phyloP scores from a whole-genome alignment of 108 stramenopile species.

The Nitzschia sp. region DNA sequence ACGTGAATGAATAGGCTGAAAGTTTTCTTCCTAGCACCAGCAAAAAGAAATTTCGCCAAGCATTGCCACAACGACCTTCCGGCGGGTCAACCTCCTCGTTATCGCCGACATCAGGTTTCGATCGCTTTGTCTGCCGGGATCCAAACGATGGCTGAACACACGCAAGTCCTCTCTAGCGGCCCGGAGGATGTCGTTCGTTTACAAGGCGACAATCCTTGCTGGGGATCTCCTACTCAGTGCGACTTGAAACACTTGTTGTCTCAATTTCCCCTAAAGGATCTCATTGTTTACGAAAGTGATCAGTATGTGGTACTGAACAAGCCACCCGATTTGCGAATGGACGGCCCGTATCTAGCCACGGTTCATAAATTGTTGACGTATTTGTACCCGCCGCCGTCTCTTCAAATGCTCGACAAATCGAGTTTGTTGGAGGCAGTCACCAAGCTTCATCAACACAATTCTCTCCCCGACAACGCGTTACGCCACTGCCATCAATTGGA shows the following conservation, averaged over 20 bases:
- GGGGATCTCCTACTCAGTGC: slow-evolving; percentile 62
- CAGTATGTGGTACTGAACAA: slow-evolving; percentile 81
- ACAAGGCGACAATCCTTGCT: slow-evolving; percentile 67
- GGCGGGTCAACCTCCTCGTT: no score
- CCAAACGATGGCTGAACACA: no score
- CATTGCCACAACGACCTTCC: no score
- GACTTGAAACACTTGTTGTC: slow-evolving; percentile 55
- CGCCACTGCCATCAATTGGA: slow-evolving; percentile 90
- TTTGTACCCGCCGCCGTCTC: slow-evolving; percentile 73
- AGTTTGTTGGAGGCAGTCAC: slow-evolving; percentile 38
- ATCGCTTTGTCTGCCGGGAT: no score
- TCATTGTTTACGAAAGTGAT: slow-evolving; percentile 58
- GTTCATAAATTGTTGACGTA: slow-evolving; percentile 80
- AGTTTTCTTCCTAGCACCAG: no score
- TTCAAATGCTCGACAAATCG: slow-evolving; percentile 18
- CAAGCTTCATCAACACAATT: slow-evolving; percentile 42
- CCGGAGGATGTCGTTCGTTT: no score
- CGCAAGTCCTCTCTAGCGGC: no score
- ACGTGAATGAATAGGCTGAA: no score
- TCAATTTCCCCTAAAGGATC: slow-evolving; percentile 23
- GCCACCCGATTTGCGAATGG: slow-evolving; percentile 89
- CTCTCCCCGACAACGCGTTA: slow-evolving; percentile 67
- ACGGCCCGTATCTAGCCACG: slow-evolving; percentile 69
- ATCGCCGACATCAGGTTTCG: no score
- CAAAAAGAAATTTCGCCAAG: no score